Percentiles rank a stretch among this genome's conserved stretches.
phyloP scores from a whole-genome alignment of 108 stramenopile genomes.

The Pseudonitzschia delicatissima region DNA sequence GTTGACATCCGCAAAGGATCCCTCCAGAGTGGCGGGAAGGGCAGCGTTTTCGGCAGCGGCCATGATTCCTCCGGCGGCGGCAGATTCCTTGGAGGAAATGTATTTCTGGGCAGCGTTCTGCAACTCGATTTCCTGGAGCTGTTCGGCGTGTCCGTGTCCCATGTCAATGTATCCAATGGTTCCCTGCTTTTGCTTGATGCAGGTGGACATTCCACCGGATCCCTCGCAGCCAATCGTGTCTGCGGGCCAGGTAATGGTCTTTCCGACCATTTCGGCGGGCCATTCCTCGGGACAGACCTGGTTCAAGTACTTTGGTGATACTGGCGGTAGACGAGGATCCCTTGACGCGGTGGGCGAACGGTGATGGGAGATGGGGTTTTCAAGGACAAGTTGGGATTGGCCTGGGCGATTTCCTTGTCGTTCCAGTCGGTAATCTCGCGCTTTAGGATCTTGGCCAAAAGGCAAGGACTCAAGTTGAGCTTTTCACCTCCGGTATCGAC shows the following conservation, averaged over 20 bases:
- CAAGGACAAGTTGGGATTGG: slow-evolving; percentile 36
- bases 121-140: slow-evolving; percentile 65
- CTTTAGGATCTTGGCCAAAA: slow-evolving; percentile 70
- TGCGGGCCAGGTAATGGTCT: slow-evolving; percentile 46
- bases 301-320: slow-evolving; percentile 56
- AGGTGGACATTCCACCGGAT: slow-evolving; percentile 62
- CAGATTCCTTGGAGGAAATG: slow-evolving; percentile 51
- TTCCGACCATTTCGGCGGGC: slow-evolving; percentile 50
- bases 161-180: slow-evolving; percentile 85
- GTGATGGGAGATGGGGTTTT: slow-evolving; percentile 37
- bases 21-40: slow-evolving; percentile 46
- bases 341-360: slow-evolving; percentile 64
- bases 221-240: slow-evolving; percentile 65
- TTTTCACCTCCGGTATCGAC: slow-evolving; percentile 48
- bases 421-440: slow-evolving; percentile 75
- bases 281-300: slow-evolving; percentile 57
- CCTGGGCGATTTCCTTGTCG: slow-evolving; percentile 45
- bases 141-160: slow-evolving; percentile 73
- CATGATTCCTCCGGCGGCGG: slow-evolving; percentile 51
- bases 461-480: slow-evolving; percentile 68
- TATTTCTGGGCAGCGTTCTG: slow-evolving; percentile 59
- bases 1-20: slow-evolving; percentile 53
- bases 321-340: slow-evolving; percentile 71
- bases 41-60: slow-evolving; percentile 42
- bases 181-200: slow-evolving; percentile 51